Evolutionary conservation across 176 grass and related monocot genomes (phyloP).

Genomic region (Aegilops speltoides): DNA sequence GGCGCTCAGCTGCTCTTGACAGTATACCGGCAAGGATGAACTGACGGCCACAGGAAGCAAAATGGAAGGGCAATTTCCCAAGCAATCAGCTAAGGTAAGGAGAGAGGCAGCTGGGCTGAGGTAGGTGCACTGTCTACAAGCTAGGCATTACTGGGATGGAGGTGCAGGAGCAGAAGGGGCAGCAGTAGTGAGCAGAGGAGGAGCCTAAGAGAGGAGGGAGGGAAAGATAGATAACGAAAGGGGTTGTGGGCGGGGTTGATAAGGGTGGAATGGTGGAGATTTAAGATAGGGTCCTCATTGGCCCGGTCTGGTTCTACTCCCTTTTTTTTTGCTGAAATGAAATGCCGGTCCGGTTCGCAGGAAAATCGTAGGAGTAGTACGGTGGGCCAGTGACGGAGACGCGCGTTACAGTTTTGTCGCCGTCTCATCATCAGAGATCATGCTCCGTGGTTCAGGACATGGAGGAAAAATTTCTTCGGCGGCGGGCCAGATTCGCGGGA

Average conservation of each 20-base stretch:
- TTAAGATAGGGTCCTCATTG: slow-evolving; percentile 53
- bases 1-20: slow-evolving; percentile 1
- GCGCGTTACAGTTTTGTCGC: no score
- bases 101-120: background rate
- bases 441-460: background rate
- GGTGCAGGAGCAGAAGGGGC: background rate
- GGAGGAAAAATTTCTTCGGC: background rate
- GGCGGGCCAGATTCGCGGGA: background rate
- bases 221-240: slow-evolving; percentile 40
- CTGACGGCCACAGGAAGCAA: background rate
- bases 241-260: slow-evolving; percentile 27
- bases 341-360: background rate
- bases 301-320: slow-evolving; percentile 13
- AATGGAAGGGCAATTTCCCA: background rate
- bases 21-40: background rate
- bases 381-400: background rate
- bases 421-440: no score
- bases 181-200: background rate
- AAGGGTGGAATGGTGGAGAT: slow-evolving; percentile 79
- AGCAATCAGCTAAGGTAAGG: background rate
- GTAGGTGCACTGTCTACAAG: background rate
- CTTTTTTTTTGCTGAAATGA: background rate
- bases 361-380: background rate
- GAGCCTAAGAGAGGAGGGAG: slow-evolving; percentile 24
- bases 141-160: slow-evolving; percentile 29